Evolutionary conservation across 1,284 basidiomycete species (phyloP), one percentile per base, ranked within the genome.

Genomic region (Ustilago crameri): DNA sequence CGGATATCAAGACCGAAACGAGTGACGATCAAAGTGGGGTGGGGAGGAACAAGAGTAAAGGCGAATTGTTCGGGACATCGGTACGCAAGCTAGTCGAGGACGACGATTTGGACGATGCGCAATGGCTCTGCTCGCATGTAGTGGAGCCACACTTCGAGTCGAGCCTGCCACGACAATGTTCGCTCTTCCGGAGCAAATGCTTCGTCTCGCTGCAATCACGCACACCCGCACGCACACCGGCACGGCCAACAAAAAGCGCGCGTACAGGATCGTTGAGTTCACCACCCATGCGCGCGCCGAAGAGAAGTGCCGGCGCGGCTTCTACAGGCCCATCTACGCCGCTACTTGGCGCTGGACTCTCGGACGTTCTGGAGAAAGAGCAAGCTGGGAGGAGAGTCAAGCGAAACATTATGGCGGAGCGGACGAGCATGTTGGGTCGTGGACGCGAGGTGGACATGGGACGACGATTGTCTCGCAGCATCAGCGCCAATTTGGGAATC

Each of bases 31-130:
- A 22, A 18, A 24, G 40, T 9, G n/a, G 23, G 9, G 15, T 2
- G 5, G 41, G 35, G 15, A 23, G n/a, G 18, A 3, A 35, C 2
- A 40, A 35, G 17, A 41, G 24, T 18, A 64, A 27, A 44, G 53
- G 44, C 15, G 41, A 9, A 0, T 9, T 57, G 23, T 68, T 75
- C 9, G 73, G 73, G 9, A 69, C 73, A 5, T 55, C 68, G 43
- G 44, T 59, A 23, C 68, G 68, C 37, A 71, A 71, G 43, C 18
- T 65, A 20, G 34, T 63, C 23, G 50, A 65, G 22, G 50, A 75
- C 7, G 80, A 82, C 43, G 74, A 74, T 37, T 58, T 74, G 50
- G 80, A 82, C 54, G 80, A 80, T 48, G 69, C 77, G 17, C 80
- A 82, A 54, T 80, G 77, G 76, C 62, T 82, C 2, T 80, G 76